Evolutionary conservation across 2,329 filamentous ascomycete species (phyloP).

Genomic region (Apiospora marii): DNA sequence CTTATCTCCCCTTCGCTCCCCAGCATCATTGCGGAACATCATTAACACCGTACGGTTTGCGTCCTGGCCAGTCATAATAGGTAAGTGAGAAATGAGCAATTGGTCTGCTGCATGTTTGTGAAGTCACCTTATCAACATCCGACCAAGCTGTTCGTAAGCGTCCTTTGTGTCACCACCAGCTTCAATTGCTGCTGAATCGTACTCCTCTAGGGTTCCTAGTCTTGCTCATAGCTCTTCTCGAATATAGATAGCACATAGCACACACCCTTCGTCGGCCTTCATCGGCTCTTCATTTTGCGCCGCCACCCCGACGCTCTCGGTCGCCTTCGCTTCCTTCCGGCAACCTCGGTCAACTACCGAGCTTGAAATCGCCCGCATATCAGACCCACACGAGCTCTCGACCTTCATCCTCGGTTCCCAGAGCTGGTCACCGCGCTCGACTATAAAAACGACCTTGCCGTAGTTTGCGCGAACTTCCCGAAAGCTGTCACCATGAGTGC

Average conservation of each 20-base stretch:
- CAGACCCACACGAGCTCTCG: slow-evolving; percentile 18
- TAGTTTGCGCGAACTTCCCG: neutral
- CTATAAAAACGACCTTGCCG: slow-evolving; percentile 1
- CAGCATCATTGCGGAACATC: neutral
- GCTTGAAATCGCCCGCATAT: slow-evolving; percentile 1
- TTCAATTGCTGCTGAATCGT: neutral
- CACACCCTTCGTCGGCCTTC: neutral
- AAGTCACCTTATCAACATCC: slow-evolving; percentile 9
- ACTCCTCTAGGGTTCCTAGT: neutral
- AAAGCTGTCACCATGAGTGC: slow-evolving; percentile 38
- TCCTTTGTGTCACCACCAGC: slow-evolving; percentile 4
- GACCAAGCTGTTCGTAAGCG: neutral
- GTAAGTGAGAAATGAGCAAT: neutral
- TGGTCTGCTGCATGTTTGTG: neutral
- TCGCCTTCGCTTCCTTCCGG: neutral
- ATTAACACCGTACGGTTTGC: neutral
- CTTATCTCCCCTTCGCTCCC: neutral
- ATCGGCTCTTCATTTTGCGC: slow-evolving; percentile 12
- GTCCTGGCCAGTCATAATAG: neutral
- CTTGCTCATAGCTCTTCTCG: slow-evolving; percentile 3
- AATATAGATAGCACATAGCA: neutral
- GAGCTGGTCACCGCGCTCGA: neutral
- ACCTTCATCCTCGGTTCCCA: slow-evolving; percentile 10
- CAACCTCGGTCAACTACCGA: slow-evolving; percentile 10
- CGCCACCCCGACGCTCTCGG: slow-evolving; percentile 10